Evolutionary conservation across 768 basidiomycete species (phyloP).

Genomic region (Leccinum pellstonianum): DNA sequence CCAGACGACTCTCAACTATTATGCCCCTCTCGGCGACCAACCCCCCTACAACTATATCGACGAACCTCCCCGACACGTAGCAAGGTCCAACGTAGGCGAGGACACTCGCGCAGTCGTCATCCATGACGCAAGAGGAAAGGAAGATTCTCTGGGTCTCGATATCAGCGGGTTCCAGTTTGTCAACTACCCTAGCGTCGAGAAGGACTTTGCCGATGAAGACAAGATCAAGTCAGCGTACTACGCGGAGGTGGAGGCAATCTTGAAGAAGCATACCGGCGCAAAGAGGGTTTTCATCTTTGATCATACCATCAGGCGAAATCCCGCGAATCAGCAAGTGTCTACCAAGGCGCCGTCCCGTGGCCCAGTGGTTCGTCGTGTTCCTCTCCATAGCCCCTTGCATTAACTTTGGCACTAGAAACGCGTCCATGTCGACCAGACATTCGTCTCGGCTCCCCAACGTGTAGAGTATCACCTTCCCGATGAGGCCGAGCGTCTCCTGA

Average conservation of each 20-base stretch:
- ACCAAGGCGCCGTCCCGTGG: constrained; percentile 19
- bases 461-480: neutral
- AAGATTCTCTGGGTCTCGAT: constrained; percentile 33
- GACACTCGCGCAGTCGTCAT: constrained; percentile 22
- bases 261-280: constrained; percentile 40
- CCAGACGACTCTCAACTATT: constrained; percentile 39
- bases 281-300: constrained; percentile 45
- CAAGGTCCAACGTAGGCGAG: constrained; percentile 31
- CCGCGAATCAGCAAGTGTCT: neutral
- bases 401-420: neutral
- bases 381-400: constrained; percentile 3
- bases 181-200: constrained; percentile 34
- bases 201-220: constrained; percentile 40
- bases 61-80: constrained; percentile 28
- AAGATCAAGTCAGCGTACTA: constrained; percentile 40
- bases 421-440: neutral
- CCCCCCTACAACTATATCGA: constrained; percentile 37
- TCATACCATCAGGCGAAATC: constrained; percentile 41
- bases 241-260: constrained; percentile 39
- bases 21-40: constrained; percentile 27
- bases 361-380: constrained; percentile 33
- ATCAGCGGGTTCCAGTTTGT: constrained; percentile 46
- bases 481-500: constrained; percentile 1
- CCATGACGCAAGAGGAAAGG: constrained; percentile 36
- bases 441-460: neutral